Percentiles rank a stretch among this genome's conserved stretches.
Conservation (phyloP, 352 stramenopile species). For the Globisporangium rhizosaccharum region DNA sequence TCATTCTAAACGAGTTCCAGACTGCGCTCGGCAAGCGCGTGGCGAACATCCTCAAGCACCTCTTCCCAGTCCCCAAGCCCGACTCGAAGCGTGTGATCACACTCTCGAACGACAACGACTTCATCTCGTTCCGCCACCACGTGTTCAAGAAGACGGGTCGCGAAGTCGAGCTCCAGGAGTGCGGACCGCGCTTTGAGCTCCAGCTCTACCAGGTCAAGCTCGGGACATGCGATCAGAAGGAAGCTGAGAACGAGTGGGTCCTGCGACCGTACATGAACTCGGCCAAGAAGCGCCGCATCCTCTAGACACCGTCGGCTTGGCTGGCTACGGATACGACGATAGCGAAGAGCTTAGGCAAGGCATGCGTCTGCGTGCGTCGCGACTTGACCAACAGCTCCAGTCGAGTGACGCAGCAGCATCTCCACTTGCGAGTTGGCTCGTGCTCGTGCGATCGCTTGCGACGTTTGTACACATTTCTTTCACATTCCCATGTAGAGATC, state of each 20-base stretch:
- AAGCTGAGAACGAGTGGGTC: constrained; percentile 99
- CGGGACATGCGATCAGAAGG: constrained; percentile 98
- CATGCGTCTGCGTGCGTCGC: not conserved
- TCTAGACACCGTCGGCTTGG: constrained; percentile 37
- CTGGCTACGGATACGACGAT: not conserved
- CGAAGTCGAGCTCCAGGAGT: constrained; percentile 94
- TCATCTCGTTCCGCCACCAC: constrained; percentile 99
- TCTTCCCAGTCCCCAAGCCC: constrained; percentile 97
- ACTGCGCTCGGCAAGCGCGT: constrained; percentile 93
- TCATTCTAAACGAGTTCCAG: constrained; percentile 98
- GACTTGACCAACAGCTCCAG: too few species aligned
- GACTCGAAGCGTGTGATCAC: constrained; percentile 97
- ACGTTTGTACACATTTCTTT: too few species aligned
- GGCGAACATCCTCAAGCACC: constrained; percentile 97
- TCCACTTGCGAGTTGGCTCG: too few species aligned
- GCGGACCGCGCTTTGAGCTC: constrained; percentile 97
- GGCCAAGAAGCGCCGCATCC: constrained; percentile 93
- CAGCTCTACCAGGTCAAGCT: constrained; percentile 97
- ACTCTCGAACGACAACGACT: constrained; percentile 98
- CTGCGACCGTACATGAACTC: constrained; percentile 99
- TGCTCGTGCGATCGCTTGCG: too few species aligned
- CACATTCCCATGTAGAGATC: too few species aligned
- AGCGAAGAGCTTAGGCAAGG: not conserved
- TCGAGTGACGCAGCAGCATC: too few species aligned
- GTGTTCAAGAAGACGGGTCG: constrained; percentile 94